Conservation (phyloP, 805 yeast species). For the Tetrapisispora arboricola region DNA sequence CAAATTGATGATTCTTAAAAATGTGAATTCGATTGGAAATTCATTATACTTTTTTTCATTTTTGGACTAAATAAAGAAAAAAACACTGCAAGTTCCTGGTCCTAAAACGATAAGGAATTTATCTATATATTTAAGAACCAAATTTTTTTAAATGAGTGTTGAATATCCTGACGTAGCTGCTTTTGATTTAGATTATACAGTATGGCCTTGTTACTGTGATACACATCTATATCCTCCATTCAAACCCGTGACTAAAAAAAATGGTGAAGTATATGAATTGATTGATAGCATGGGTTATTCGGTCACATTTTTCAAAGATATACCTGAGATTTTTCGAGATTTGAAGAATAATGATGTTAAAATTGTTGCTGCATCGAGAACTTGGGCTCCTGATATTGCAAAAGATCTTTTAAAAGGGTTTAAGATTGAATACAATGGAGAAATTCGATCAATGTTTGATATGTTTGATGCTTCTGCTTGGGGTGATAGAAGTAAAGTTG, state of each 20-base stretch:
- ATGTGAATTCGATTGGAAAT: too few species aligned
- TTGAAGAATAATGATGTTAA: slow-evolving; percentile 38
- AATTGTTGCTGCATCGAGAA: slow-evolving; percentile 67
- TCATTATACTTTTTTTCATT: too few species aligned
- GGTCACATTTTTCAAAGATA: slow-evolving; percentile 56
- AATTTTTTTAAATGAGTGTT: slow-evolving; percentile 1
- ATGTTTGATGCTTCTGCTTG: slow-evolving; percentile 54
- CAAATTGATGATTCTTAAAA: too few species aligned
- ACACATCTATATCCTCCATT: slow-evolving; percentile 29
- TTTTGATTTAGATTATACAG: slow-evolving; percentile 29
- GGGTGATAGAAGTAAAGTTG: slow-evolving; percentile 56
- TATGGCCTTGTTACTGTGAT: slow-evolving; percentile 32
- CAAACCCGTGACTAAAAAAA: slow-evolving; percentile 15
- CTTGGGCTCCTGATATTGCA: slow-evolving; percentile 74
- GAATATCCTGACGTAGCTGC: slow-evolving; percentile 29
- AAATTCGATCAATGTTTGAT: slow-evolving; percentile 16
- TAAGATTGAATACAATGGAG: slow-evolving; percentile 36
- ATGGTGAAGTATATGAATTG: slow-evolving; percentile 24
- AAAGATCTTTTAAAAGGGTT: slow-evolving; percentile 45
- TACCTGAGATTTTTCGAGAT: slow-evolving; percentile 48
- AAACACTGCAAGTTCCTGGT: neutral
- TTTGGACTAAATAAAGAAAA: too few species aligned
- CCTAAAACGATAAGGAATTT: neutral
- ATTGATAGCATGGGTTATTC: slow-evolving; percentile 38
- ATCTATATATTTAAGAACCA: too few species aligned